A percentile compares a stretch with the other conserved stretches of the same genome.
These are phyloP conservation scores for Candida ascalaphidarum DNA, from an alignment of 805 yeast genomes.

Conservation along the genomic window DNA sequence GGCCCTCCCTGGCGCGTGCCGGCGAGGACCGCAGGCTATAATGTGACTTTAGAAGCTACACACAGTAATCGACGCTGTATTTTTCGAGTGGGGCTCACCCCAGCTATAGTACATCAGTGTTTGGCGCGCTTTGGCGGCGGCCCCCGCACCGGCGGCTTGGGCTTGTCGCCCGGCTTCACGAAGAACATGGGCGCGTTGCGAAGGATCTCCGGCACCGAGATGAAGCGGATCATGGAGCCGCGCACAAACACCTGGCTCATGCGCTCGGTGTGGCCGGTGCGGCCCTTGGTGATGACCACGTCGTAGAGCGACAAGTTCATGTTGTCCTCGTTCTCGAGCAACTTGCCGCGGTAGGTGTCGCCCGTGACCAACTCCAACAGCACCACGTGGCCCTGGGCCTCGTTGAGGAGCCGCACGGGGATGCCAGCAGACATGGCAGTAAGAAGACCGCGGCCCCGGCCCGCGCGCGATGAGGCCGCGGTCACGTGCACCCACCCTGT, in stretches of 20 bases:
- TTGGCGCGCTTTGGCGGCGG: conserved; percentile 15
- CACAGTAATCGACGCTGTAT: too few species aligned
- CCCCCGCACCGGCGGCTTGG: conserved; percentile 66
- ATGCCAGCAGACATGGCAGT: conserved; percentile 64
- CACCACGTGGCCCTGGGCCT: conserved; percentile 81
- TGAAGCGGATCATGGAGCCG: conserved; percentile 81
- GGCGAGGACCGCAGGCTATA: too few species aligned
- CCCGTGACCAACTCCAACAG: conserved; percentile 81
- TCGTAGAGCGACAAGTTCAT: conserved; percentile 88
- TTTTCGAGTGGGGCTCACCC: too few species aligned
- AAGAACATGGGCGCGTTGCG: conserved; percentile 84
- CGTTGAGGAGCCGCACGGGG: conserved; percentile 80
- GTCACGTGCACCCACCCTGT: too few species aligned
- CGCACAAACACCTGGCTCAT: conserved; percentile 83
- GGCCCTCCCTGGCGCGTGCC: too few species aligned
- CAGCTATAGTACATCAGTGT: too few species aligned
- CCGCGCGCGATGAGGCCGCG: too few species aligned
- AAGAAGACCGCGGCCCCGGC: too few species aligned
- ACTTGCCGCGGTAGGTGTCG: conserved; percentile 79
- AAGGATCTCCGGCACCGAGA: conserved; percentile 83
- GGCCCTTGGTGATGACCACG: conserved; percentile 60
- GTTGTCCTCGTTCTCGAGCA: conserved; percentile 82
- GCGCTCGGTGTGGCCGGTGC: conserved; percentile 64
- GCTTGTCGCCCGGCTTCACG: conserved; percentile 46
- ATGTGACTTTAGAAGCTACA: too few species aligned